Evolutionary conservation across 176 grass and related monocot species (phyloP).

Genomic region (Tuctoria greenei): DNA sequence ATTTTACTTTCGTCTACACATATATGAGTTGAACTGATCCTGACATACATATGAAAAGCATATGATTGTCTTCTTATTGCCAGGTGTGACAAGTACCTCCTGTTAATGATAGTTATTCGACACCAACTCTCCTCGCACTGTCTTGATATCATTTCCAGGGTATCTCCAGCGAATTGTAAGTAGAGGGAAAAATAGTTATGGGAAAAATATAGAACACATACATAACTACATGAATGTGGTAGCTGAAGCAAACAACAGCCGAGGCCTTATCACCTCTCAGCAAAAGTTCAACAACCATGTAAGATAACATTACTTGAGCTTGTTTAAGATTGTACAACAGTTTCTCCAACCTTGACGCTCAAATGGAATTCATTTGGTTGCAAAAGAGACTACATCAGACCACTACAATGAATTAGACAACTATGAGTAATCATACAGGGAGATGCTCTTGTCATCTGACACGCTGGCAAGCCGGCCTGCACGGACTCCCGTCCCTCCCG

Average conservation of each 20-base stretch:
- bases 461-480: conserved; percentile 69
- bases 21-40: no score
- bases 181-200: not conserved
- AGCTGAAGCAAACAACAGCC: not conserved
- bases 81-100: no score
- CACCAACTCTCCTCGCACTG: no score
- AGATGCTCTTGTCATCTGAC: conserved; percentile 85
- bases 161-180: not conserved
- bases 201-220: no score
- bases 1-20: no score
- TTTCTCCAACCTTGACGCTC: conserved; percentile 9
- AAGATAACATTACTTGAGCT: not conserved
- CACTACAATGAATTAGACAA: not conserved
- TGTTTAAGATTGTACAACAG: conserved; percentile 30
- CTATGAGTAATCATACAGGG: conserved; percentile 88
- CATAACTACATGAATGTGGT: not conserved
- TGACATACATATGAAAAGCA: no score
- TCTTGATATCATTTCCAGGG: not conserved
- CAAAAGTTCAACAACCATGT: not conserved
- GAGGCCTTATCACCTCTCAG: not conserved
- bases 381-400: conserved; percentile 1
- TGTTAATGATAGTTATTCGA: no score
- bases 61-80: no score
- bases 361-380: not conserved
- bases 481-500: conserved; percentile 56